Percentiles rank a stretch among this genome's conserved stretches.
Evolutionary conservation across 176 grass and related monocot genomes (phyloP).

Genomic region (Oryza officinalis): DNA sequence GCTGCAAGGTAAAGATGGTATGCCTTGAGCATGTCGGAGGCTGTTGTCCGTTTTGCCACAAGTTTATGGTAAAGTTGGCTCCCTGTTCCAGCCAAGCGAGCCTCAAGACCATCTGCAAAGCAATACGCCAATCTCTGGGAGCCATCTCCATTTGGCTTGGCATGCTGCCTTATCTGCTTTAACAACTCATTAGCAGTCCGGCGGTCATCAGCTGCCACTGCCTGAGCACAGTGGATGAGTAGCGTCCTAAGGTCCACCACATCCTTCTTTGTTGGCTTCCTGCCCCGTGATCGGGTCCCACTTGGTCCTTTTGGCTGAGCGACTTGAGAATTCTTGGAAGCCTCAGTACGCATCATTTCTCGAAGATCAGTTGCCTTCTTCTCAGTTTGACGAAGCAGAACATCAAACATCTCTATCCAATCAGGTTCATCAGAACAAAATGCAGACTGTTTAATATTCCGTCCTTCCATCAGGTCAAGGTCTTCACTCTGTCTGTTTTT

Average conservation of each 20-base stretch:
- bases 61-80: conserved; percentile 85
- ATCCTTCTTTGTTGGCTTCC: conserved; percentile 83
- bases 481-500: conserved; percentile 67
- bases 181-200: conserved; percentile 76
- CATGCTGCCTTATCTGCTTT: conserved; percentile 93
- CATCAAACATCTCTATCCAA: conserved; percentile 84
- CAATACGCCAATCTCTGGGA: conserved; percentile 81
- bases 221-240: conserved; percentile 89
- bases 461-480: conserved; percentile 79
- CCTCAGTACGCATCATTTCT: conserved; percentile 73
- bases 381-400: conserved; percentile 66
- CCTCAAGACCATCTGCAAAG: conserved; percentile 93
- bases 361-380: conserved; percentile 69
- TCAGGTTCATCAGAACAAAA: conserved; percentile 70
- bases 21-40: conserved; percentile 88
- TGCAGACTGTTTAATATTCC: conserved; percentile 80
- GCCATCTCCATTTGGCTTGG: conserved; percentile 69
- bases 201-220: conserved; percentile 90
- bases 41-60: conserved; percentile 83
- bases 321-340: conserved; percentile 55
- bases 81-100: conserved; percentile 88
- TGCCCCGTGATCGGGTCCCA: conserved; percentile 54
- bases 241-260: conserved; percentile 91
- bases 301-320: conserved; percentile 49
- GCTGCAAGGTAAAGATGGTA: conserved; percentile 96